Evolutionary conservation across 2,329 filamentous ascomycete species (phyloP).

Genomic region (Albophoma yamanashiensis): DNA sequence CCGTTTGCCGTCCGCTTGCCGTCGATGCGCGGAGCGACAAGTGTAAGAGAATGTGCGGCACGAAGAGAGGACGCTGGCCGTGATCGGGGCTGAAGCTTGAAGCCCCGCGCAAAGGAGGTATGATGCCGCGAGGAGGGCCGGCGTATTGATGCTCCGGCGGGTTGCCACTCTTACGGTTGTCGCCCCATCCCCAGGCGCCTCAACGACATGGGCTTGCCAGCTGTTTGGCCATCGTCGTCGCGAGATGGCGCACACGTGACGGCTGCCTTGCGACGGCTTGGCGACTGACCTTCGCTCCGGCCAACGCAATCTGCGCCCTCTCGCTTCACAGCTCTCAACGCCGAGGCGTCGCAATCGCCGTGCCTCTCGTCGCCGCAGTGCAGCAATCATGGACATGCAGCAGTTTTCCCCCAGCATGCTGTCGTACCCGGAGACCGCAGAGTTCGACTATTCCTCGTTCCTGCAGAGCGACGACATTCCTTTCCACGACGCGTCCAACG

Average conservation of each 20-base stretch:
- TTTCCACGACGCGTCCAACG: slow-evolving; percentile 10
- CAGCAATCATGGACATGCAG: slow-evolving; percentile 17
- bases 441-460: slow-evolving; percentile 29
- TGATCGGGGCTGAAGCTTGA: background rate
- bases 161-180: slow-evolving; percentile 9
- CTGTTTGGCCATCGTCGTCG: background rate
- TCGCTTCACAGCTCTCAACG: background rate
- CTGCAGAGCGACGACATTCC: slow-evolving; percentile 17
- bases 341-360: background rate
- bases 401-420: slow-evolving; percentile 16
- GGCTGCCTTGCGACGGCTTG: background rate
- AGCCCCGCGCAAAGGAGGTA: background rate
- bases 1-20: background rate
- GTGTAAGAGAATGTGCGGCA: background rate
- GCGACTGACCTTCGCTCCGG: background rate
- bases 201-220: background rate
- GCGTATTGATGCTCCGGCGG: slow-evolving; percentile 20
- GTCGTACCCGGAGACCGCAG: slow-evolving; percentile 15
- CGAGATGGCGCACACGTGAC: background rate
- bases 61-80: background rate
- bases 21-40: background rate
- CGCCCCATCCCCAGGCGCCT: background rate
- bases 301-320: background rate
- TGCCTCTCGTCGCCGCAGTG: background rate
- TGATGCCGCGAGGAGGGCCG: slow-evolving; percentile 5